Evolutionary conservation across 352 stramenopile species (phyloP).

Genomic region (Salisapilia sapeloensis): DNA sequence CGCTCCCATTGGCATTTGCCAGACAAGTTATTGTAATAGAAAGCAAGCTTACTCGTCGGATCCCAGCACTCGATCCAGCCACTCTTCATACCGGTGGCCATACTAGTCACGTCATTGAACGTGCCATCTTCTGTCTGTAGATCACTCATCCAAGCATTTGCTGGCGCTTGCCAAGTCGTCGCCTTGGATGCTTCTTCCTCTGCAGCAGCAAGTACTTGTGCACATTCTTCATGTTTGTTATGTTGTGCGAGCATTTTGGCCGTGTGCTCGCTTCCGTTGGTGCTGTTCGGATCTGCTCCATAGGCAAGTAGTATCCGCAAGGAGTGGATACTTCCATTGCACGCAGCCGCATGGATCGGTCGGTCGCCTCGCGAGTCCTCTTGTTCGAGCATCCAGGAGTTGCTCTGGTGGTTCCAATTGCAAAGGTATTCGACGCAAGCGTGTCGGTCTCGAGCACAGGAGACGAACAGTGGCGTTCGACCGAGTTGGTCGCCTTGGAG

Average conservation of each 20-base stretch:
- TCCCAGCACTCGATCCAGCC: constrained; percentile 55
- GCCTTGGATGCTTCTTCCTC: constrained; percentile 19
- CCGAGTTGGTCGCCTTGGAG: constrained; percentile 47
- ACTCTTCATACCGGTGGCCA: background rate
- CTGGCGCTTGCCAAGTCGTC: constrained; percentile 31
- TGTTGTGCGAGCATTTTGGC: constrained; percentile 21
- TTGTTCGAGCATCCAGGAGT: constrained; percentile 52
- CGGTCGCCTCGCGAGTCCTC: constrained; percentile 39
- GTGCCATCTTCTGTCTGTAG: no score
- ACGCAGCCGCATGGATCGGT: constrained; percentile 38
- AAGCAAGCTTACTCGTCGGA: constrained; percentile 24
- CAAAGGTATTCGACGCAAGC: constrained; percentile 41
- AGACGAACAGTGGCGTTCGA: constrained; percentile 44
- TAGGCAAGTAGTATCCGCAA: constrained; percentile 27
- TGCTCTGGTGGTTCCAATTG: constrained; percentile 37
- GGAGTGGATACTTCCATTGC: constrained; percentile 28
- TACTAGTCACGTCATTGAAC: constrained; percentile 1
- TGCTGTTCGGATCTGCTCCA: constrained; percentile 21
- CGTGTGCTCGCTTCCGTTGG: constrained; percentile 29
- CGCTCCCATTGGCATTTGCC: constrained; percentile 50
- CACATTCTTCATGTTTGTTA: constrained; percentile 26
- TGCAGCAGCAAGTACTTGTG: constrained; percentile 18
- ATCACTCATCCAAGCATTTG: no score
- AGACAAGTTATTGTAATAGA: constrained; percentile 62
- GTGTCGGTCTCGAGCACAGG: constrained; percentile 28